Evolutionary conservation across 306 rosid genomes (phyloP), one percentile per base, ranked within the genome.

Genomic region (Quercus engelmannii): DNA sequence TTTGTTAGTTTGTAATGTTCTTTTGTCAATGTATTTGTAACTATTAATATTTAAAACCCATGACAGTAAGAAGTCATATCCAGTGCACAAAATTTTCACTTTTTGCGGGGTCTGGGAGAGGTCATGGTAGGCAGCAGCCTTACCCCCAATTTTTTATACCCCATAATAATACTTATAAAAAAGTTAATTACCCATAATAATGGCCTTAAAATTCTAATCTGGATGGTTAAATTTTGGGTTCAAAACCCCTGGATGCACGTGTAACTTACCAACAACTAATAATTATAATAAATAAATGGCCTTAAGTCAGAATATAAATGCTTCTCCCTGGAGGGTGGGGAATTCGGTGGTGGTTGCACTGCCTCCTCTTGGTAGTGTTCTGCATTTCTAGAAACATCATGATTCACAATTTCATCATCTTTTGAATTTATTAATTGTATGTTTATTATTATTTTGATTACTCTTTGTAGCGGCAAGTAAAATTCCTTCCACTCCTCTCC

Each of bases 401-500:
- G 28, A 33, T 58, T 59, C 15, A 28, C 65, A 51, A 23, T 61
- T 35, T 28, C 58, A 26, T 67, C 49, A 5, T 67, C 51, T 72
- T 72, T 52, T 72, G 7, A 21, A 21, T 72, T 72, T 52, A 14
- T 23, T 11, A 38, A 17, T 56, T 76, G 67, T 69, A 21, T 76
- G 64, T 65, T 65, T 41, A 61, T 23, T 21, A 77, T 21, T 63
- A 12, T 38, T 76, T 77, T 68, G 43, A 54, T 83, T 81, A 79
- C 5, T 31, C 41, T 71, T 19, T 90, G 86, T 58, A 95, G 99
- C 94, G 83, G 96, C 99, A 62, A 84, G 26, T 86, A 98, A 95
- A 89, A 85, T 95, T 80, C 89, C 96, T 64, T 82, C 91, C 67
- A 86, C 81, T 81, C 90, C 99, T 33, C 98, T 95, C 65, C 80